A percentile compares a stretch with the other conserved stretches of the same genome.
These are phyloP conservation scores for Blastobotrys attinorum DNA, from an alignment of 805 yeast species.

Conservation along the genomic window DNA sequence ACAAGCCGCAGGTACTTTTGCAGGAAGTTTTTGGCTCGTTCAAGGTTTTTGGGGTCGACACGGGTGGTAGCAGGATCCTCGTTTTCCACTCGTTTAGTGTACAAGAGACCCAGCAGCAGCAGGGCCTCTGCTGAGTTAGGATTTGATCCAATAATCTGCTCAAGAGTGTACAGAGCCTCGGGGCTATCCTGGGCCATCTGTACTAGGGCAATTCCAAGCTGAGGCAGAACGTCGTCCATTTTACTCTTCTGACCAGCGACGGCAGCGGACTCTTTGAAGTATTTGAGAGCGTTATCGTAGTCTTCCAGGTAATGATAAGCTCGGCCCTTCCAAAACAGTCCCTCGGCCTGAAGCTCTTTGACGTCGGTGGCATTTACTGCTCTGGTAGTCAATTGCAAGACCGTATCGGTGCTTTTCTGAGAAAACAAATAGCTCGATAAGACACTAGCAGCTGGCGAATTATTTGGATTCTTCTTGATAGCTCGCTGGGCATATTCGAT, in stretches of 20 bases:
- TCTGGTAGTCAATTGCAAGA: conserved; percentile 47
- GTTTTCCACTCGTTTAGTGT: conserved; percentile 42
- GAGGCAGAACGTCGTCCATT: conserved; percentile 44
- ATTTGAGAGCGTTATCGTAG: conserved; percentile 59
- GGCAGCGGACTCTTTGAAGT: conserved; percentile 65
- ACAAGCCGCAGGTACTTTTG: conserved; percentile 65
- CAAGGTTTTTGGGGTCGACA: conserved; percentile 18
- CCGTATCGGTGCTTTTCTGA: conserved; percentile 49
- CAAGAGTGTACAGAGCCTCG: conserved; percentile 82
- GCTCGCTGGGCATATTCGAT: conserved; percentile 38
- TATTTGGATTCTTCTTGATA: conserved; percentile 36
- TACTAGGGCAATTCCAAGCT: conserved; percentile 79
- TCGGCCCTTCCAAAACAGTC: conserved; percentile 81
- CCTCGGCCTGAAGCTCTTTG: conserved; percentile 47
- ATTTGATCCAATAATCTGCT: conserved; percentile 55
- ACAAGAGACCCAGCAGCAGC: conserved; percentile 62
- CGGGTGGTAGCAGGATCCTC: neutral
- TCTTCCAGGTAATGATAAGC: conserved; percentile 55
- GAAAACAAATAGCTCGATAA: conserved; percentile 68
- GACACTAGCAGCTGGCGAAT: conserved; percentile 56
- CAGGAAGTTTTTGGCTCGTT: conserved; percentile 52
- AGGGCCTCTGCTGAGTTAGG: conserved; percentile 68
- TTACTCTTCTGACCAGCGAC: conserved; percentile 31
- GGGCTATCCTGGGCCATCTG: conserved; percentile 63
- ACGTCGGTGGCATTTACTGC: conserved; percentile 36